phyloP scores from a whole-genome alignment of 148 eudicot genomes.

The Chenopodium quinoa region DNA sequence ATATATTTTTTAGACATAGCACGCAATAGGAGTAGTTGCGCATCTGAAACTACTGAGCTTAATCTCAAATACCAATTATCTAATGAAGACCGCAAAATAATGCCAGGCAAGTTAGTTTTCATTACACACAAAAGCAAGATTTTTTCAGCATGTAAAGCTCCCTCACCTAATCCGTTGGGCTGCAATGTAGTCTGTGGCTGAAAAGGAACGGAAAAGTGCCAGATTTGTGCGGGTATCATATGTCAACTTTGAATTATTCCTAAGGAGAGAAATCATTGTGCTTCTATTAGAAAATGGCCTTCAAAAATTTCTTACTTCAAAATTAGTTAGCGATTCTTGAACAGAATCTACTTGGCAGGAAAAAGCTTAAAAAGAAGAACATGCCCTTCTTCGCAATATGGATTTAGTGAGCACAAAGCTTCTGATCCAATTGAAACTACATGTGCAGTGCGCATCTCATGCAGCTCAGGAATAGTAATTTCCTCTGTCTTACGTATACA shows the following conservation, averaged over 20 bases:
- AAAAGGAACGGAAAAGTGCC: conserved; percentile 73
- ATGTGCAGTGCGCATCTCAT: conserved; percentile 86
- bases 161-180: conserved; percentile 80
- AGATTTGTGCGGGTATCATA: conserved; percentile 77
- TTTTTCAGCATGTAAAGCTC: neutral
- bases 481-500: conserved; percentile 53
- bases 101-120: neutral
- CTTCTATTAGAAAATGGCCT: neutral
- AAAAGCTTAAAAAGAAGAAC: neutral
- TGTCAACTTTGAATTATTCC: conserved; percentile 57
- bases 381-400: conserved; percentile 85
- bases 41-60: neutral
- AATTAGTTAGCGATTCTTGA: neutral
- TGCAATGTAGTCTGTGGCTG: conserved; percentile 85
- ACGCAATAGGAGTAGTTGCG: neutral
- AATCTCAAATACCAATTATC: neutral
- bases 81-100: neutral
- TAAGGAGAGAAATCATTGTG: conserved; percentile 25
- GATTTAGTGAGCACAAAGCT: conserved; percentile 49
- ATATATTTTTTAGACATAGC: neutral
- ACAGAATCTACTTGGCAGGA: neutral
- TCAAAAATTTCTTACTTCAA: neutral
- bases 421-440: conserved; percentile 93
- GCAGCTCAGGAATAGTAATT: conserved; percentile 79
- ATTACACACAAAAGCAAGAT: neutral